These are phyloP conservation scores for Trichoderma orchidacearum DNA, from an alignment of 495 filamentous ascomycete genomes.

Conservation along the genomic window DNA sequence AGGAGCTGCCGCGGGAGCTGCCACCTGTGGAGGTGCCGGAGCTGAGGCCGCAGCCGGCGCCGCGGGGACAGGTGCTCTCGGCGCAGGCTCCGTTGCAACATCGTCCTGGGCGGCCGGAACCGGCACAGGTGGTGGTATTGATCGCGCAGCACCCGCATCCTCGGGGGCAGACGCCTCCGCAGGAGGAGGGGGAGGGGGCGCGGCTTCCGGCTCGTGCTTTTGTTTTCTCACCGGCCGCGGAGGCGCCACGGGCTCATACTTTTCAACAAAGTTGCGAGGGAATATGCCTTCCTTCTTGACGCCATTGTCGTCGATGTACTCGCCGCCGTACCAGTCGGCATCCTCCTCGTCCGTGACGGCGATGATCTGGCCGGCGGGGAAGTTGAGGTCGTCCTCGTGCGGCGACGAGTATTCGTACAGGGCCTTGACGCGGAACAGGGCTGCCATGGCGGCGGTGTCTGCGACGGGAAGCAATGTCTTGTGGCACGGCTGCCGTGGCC, in stretches of 20 bases:
- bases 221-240: constrained; percentile 66
- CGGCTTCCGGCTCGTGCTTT: constrained; percentile 52
- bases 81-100: constrained; percentile 21
- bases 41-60: constrained; percentile 3
- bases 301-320: constrained; percentile 67
- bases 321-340: constrained; percentile 86
- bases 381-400: constrained; percentile 90
- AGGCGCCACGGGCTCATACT: constrained; percentile 81
- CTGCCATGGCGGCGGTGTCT: constrained; percentile 45
- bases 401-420: constrained; percentile 82
- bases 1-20: constrained; percentile 10
- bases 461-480: neutral
- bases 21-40: constrained; percentile 11
- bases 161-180: constrained; percentile 56
- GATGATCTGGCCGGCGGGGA: constrained; percentile 74
- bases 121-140: constrained; percentile 13
- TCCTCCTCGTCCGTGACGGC: constrained; percentile 88
- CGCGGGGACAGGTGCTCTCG: constrained; percentile 16
- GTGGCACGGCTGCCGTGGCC: neutral
- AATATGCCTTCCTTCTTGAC: constrained; percentile 78
- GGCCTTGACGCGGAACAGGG: constrained; percentile 84
- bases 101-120: neutral
- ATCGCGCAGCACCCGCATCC: constrained; percentile 39
- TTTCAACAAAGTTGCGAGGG: constrained; percentile 93
- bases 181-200: constrained; percentile 36